Percentiles rank a stretch among this genome's conserved stretches.
phyloP scores from a whole-genome alignment of 768 basidiomycete species.

The Pleurotus salmoneostramineus region DNA sequence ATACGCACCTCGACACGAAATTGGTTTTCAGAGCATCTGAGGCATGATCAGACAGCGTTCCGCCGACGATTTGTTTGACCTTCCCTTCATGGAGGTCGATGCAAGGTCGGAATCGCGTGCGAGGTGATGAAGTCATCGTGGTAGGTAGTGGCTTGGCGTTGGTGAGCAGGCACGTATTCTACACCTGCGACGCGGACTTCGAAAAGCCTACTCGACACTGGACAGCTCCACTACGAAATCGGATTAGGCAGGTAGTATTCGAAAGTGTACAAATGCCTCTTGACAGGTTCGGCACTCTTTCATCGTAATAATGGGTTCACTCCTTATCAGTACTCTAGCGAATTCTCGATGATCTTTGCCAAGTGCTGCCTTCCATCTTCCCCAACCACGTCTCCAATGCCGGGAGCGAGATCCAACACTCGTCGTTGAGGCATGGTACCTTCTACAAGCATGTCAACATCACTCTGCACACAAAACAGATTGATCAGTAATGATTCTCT shows the following conservation, averaged over 20 bases:
- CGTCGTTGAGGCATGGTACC: conserved; percentile 91
- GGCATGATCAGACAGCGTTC: conserved; percentile 73
- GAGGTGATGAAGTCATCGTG: not conserved
- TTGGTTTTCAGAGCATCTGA: conserved; percentile 74
- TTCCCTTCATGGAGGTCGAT: conserved; percentile 95
- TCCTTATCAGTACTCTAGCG: conserved; percentile 64
- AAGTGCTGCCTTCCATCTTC: conserved; percentile 84
- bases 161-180: too few relatives aligned
- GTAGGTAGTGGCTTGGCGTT: too few relatives aligned
- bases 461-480: conserved; percentile 33
- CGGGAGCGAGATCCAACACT: conserved; percentile 90
- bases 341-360: conserved; percentile 73
- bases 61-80: conserved; percentile 98
- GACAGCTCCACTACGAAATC: too few relatives aligned
- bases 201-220: not conserved
- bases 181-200: not conserved
- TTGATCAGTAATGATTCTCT: not conserved
- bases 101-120: conserved; percentile 72
- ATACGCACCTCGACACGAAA: conserved; percentile 79
- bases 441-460: conserved; percentile 76
- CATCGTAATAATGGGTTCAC: not conserved
- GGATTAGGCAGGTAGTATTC: not conserved
- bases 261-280: not conserved
- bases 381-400: conserved; percentile 77
- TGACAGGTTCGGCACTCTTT: too few relatives aligned